These are phyloP conservation scores for Allium cepa DNA, from an alignment of 106 monocot species.

Conservation along the genomic window DNA sequence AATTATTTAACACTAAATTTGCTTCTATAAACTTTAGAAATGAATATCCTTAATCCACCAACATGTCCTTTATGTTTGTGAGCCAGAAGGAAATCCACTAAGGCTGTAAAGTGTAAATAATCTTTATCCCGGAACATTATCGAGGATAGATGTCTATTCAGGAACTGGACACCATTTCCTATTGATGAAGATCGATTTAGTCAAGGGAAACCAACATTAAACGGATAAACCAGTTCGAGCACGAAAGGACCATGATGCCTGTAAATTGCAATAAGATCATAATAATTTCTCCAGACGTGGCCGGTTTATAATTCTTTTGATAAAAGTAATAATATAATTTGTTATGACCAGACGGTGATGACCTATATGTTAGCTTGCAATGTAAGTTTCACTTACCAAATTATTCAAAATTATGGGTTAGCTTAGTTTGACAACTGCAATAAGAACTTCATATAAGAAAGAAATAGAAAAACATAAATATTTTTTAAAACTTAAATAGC, in stretches of 20 bases:
- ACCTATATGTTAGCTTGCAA: too few species aligned
- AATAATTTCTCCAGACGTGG: too few species aligned
- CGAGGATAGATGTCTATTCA: conserved; percentile 84
- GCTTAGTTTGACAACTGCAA: too few species aligned
- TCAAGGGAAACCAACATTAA: conserved; percentile 63
- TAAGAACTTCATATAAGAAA: too few species aligned
- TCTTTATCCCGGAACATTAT: conserved; percentile 88
- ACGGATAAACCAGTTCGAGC: conserved; percentile 90
- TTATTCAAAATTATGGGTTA: too few species aligned
- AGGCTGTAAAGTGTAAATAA: conserved; percentile 71
- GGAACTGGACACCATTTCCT: conserved; percentile 94
- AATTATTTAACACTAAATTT: neutral
- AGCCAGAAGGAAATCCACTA: conserved; percentile 76
- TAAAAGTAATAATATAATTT: too few species aligned
- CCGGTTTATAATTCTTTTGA: too few species aligned
- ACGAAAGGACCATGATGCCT: conserved; percentile 48
- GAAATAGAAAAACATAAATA: too few species aligned
- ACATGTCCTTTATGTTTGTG: conserved; percentile 85
- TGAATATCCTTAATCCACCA: conserved; percentile 11
- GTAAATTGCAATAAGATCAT: neutral
- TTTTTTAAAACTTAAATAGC: too few species aligned
- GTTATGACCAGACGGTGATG: too few species aligned
- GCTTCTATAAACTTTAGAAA: neutral
- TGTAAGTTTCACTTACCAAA: too few species aligned
- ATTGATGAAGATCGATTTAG: conserved; percentile 79